Base-by-base conservation (phyloP, 208 protist genomes). In the Angomonas deanei region DNA sequence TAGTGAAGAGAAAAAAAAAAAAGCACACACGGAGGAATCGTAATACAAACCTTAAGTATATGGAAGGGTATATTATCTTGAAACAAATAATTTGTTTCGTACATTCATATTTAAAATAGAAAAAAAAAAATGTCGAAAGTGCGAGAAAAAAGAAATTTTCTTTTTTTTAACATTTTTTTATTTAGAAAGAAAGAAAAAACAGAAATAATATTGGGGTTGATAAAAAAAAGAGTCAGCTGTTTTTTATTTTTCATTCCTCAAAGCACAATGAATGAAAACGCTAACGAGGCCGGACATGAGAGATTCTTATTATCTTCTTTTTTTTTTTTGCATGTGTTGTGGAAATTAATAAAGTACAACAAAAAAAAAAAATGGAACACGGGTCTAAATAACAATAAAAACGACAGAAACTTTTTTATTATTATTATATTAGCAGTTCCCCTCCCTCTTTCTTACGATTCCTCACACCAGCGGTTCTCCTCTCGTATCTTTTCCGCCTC, bases 401-500 rank as follows among this genome's bases (percentile, higher is more conserved):
- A 47, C 50, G 34, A 59, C 33, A 38, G 32, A 17, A 33, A 28
- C 28, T 32, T 53, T 21, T 27, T 49, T 64, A 6, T 49, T 50
- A 26, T 39, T 27, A 6, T 52, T 11, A 30, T 23, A 33, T 11
- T 52, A 11, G 3, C 36, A 50, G 2, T 34, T 52, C 23, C 42
- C 8, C 58, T 31, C 58, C 28, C 23, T 15, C 32, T n/a, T 21
- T n/a, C 46, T 60, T 85, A 93, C 26, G 78, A 82, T 73, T 93
- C 83, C 62, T 90, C 86, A 62, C 86, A 93, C 86, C 86, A 93
- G 49, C 76, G 71, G 74, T 93, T 93, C 69, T 93, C 86, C 52
- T 93, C 86, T 10, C 79, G 71, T 47, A 93, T 93, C 72, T 91
- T 93, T 64, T 91, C 89, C 70, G 97, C 94, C 71, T 98, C 96